Evolutionary conservation across 1,284 basidiomycete genomes (phyloP).

Genomic region (Trametes versicolor): DNA sequence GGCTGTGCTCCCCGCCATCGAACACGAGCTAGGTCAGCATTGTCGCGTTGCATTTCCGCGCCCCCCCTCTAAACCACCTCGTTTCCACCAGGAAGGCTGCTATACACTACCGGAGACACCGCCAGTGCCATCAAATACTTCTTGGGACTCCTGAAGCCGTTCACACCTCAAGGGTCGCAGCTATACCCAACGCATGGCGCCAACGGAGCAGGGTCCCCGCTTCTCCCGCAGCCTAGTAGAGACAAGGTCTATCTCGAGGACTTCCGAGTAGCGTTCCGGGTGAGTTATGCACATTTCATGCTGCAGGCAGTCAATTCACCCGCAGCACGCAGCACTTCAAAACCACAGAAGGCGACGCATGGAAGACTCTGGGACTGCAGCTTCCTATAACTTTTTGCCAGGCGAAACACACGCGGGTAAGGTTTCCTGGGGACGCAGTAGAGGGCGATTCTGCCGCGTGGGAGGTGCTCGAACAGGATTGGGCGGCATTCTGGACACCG

Average conservation of each 20-base stretch:
- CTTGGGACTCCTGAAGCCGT: slow-evolving; percentile 63
- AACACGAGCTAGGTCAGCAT: slow-evolving; percentile 75
- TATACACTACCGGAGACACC: slow-evolving; percentile 82
- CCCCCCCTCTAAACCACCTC: too few relatives aligned
- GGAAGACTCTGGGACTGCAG: slow-evolving; percentile 53
- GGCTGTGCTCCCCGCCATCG: slow-evolving; percentile 73
- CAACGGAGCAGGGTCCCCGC: slow-evolving; percentile 34
- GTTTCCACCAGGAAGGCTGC: slow-evolving; percentile 65
- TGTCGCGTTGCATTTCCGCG: too few relatives aligned
- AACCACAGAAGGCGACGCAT: slow-evolving; percentile 56
- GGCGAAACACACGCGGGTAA: slow-evolving; percentile 59
- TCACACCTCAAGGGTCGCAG: slow-evolving; percentile 31
- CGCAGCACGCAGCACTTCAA: slow-evolving; percentile 64
- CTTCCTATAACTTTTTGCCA: slow-evolving; percentile 70
- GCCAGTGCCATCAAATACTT: slow-evolving; percentile 75
- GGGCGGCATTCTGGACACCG: slow-evolving; percentile 69
- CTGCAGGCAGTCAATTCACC: slow-evolving; percentile 1
- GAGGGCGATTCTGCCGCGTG: slow-evolving; percentile 60
- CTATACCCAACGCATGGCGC: slow-evolving; percentile 18
- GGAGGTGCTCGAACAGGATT: slow-evolving; percentile 69
- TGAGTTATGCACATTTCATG: slow-evolving; percentile 44
- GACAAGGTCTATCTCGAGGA: slow-evolving; percentile 81
- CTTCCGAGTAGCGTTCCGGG: slow-evolving; percentile 79
- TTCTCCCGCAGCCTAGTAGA: slow-evolving; percentile 43
- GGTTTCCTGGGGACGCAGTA: slow-evolving; percentile 60